A percentile compares a stretch with the other conserved stretches of the same genome.
phyloP scores from a whole-genome alignment of 1,139 yeast genomes.

The Yarrowia galli region DNA sequence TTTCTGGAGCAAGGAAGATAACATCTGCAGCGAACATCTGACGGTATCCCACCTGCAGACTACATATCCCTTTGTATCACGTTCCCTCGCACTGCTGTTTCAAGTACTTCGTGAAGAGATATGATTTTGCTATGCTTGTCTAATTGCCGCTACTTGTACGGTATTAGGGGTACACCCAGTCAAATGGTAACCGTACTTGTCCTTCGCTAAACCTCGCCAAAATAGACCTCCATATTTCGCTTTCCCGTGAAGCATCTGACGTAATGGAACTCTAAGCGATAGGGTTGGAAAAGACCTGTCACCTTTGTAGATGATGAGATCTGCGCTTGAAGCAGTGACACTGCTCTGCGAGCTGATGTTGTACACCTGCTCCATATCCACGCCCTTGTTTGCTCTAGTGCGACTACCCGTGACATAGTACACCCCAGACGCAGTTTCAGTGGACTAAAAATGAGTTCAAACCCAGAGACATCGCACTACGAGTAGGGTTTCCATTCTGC shows the following conservation, averaged over 20 bases:
- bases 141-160: background rate
- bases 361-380: background rate
- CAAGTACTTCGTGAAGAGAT: background rate
- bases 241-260: background rate
- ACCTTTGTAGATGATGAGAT: too few species aligned
- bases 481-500: conserved; percentile 24
- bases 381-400: background rate
- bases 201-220: conserved; percentile 23
- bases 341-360: too few species aligned
- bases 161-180: too few species aligned
- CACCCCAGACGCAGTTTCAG: background rate
- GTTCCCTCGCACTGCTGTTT: background rate
- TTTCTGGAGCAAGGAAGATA: background rate
- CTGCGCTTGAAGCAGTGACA: too few species aligned
- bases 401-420: background rate
- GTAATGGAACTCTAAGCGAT: conserved; percentile 15
- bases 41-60: background rate
- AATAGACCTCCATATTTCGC: conserved; percentile 12
- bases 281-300: conserved; percentile 6
- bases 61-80: background rate
- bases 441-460: conserved; percentile 11
- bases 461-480: conserved; percentile 30
- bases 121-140: background rate
- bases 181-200: background rate
- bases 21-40: background rate